Conservation (phyloP, 2,329 filamentous ascomycete species). For the Sclerotinia glacialis region DNA sequence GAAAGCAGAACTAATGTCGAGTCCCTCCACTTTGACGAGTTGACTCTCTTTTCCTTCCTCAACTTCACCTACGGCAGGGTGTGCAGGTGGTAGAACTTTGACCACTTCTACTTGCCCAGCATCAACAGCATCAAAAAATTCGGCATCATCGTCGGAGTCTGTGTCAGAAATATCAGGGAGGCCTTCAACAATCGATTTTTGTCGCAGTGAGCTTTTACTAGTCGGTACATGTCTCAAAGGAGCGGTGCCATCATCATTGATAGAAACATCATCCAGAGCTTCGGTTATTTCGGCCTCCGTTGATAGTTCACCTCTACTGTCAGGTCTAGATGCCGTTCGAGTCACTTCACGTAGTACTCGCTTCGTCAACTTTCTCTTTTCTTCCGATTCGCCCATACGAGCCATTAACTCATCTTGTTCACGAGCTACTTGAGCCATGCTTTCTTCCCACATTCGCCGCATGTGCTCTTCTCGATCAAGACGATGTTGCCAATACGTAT, state of each 20-base stretch:
- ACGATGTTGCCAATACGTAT: conserved; percentile 95
- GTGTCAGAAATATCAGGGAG: conserved; percentile 69
- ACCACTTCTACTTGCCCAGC: conserved; percentile 84
- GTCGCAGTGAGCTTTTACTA: conserved; percentile 47
- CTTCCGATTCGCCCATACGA: conserved; percentile 82
- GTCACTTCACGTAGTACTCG: conserved; percentile 83
- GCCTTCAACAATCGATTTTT: conserved; percentile 62
- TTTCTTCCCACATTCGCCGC: conserved; percentile 96
- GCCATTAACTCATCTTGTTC: conserved; percentile 92
- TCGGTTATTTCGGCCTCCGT: conserved; percentile 38
- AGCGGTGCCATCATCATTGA: conserved; percentile 40
- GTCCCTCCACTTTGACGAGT: conserved; percentile 46
- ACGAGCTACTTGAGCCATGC: conserved; percentile 92
- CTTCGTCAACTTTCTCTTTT: conserved; percentile 87
- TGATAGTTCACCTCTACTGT: conserved; percentile 30
- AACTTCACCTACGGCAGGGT: conserved; percentile 38
- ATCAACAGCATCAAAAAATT: conserved; percentile 97
- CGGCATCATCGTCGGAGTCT: conserved; percentile 79
- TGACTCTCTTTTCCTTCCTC: conserved; percentile 42
- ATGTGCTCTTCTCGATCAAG: conserved; percentile 89
- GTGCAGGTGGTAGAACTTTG: conserved; percentile 54
- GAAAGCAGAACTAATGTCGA: conserved; percentile 75
- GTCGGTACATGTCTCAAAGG: conserved; percentile 44
- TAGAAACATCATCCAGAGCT: conserved; percentile 40
- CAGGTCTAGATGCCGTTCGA: conserved; percentile 54